These are phyloP conservation scores for Detonula confervacea DNA, from an alignment of 352 stramenopile species.

Conservation along the genomic window DNA sequence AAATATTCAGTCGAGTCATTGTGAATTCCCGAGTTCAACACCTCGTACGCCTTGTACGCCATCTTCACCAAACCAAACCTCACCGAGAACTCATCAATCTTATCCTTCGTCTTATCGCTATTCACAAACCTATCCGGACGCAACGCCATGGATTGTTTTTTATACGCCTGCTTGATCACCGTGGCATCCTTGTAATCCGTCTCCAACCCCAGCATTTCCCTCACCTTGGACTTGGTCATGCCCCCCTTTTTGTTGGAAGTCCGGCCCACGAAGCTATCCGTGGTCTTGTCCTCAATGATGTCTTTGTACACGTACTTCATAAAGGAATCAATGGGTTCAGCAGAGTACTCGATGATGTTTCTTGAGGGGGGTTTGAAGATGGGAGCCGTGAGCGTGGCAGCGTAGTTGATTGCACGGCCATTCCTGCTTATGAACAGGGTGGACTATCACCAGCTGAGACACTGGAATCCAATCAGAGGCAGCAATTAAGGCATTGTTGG, in stretches of 20 bases:
- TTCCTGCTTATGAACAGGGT: no score
- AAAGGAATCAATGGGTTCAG: conserved; percentile 70
- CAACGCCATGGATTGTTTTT: conserved; percentile 63
- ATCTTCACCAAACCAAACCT: conserved; percentile 64
- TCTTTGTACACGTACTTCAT: conserved; percentile 76
- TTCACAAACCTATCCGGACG: conserved; percentile 74
- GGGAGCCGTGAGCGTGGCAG: conserved; percentile 52
- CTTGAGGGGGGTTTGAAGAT: conserved; percentile 62
- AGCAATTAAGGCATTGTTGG: not conserved
- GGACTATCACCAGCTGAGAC: conserved; percentile 62
- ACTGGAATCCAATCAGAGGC: conserved; percentile 77
- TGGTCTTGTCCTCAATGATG: conserved; percentile 66
- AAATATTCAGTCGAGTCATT: no score
- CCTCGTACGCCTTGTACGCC: conserved; percentile 72
- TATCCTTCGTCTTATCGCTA: conserved; percentile 48
- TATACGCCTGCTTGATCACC: conserved; percentile 72
- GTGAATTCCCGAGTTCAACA: conserved; percentile 60
- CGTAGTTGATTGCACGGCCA: conserved; percentile 62
- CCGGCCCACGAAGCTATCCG: conserved; percentile 29
- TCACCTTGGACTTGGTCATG: conserved; percentile 66
- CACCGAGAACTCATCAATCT: conserved; percentile 43
- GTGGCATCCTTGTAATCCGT: conserved; percentile 32
- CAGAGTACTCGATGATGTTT: conserved; percentile 70
- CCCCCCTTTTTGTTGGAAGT: conserved; percentile 17
- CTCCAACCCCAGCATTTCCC: conserved; percentile 57